A percentile compares a stretch with the other conserved stretches of the same genome.
Conservation (phyloP, 345 rosid genomes). For the Pugionium cornutum region DNA sequence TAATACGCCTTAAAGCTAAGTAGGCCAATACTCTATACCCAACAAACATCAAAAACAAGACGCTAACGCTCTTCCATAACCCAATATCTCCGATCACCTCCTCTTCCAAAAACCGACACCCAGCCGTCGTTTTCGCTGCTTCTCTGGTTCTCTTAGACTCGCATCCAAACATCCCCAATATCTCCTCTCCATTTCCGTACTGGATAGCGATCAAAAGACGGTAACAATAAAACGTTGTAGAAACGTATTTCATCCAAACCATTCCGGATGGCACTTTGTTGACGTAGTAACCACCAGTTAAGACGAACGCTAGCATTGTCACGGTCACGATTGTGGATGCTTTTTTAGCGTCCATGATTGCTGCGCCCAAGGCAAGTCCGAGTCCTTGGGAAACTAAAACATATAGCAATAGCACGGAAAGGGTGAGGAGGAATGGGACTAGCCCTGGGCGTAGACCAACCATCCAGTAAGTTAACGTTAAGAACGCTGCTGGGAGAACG, state of each 20-base stretch:
- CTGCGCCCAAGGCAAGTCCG: conserved; percentile 81
- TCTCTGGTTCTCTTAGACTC: conserved; percentile 1
- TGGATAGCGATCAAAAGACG: conserved; percentile 63
- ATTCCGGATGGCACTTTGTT: conserved; percentile 72
- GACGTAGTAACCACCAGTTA: conserved; percentile 86
- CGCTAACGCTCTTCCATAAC: conserved; percentile 47
- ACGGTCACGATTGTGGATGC: conserved; percentile 85
- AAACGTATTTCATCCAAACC: conserved; percentile 79
- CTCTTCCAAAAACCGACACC: conserved; percentile 65
- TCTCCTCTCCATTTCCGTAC: conserved; percentile 55
- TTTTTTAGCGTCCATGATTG: conserved; percentile 86
- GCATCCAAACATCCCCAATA: conserved; percentile 58
- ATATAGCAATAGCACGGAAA: conserved; percentile 64
- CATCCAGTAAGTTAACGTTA: conserved; percentile 79
- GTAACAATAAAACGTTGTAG: conserved; percentile 74
- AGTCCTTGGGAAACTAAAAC: conserved; percentile 87
- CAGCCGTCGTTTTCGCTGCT: conserved; percentile 17
- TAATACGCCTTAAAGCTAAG: conserved; percentile 67
- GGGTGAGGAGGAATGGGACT: conserved; percentile 54
- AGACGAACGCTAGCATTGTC: conserved; percentile 81
- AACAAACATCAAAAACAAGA: conserved; percentile 64
- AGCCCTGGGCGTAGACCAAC: conserved; percentile 61
- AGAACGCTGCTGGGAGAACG: conserved; percentile 73
- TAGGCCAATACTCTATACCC: conserved; percentile 86
- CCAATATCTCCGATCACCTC: conserved; percentile 68